phyloP scores from a whole-genome alignment of 164 flowering plant species.

The Umbilicus rupestris region DNA sequence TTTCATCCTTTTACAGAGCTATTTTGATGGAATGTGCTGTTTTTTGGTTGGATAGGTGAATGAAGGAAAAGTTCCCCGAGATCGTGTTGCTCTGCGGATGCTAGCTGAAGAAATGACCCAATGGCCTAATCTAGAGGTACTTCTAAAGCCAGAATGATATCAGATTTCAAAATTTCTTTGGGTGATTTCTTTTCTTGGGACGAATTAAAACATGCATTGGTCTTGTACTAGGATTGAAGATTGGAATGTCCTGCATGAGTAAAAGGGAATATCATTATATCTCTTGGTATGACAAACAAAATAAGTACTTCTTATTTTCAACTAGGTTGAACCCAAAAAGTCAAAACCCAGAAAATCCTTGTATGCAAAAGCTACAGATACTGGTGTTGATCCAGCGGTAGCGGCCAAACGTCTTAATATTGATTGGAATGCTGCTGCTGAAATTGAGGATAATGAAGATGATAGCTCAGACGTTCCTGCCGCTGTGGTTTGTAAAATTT shows the following conservation, averaged over 20 bases:
- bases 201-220: neutral
- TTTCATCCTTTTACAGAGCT: neutral
- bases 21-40: neutral
- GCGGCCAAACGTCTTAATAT: slow-evolving; percentile 82
- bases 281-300: neutral
- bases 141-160: neutral
- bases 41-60: slow-evolving; percentile 43
- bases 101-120: slow-evolving; percentile 74
- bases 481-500: slow-evolving; percentile 50
- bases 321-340: slow-evolving; percentile 57
- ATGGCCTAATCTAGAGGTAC: slow-evolving; percentile 94
- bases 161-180: neutral
- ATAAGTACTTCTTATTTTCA: neutral
- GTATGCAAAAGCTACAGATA: slow-evolving; percentile 84
- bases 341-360: slow-evolving; percentile 50
- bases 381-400: slow-evolving; percentile 66
- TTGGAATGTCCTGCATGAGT: neutral
- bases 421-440: slow-evolving; percentile 96
- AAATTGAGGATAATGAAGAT: slow-evolving; percentile 47
- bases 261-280: neutral
- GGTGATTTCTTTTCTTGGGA: no score
- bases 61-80: slow-evolving; percentile 73
- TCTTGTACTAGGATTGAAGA: neutral
- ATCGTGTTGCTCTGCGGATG: slow-evolving; percentile 58
- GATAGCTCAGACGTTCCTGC: slow-evolving; percentile 63